phyloP scores from a whole-genome alignment of 2,329 filamentous ascomycete species.

The Calonectria montana region DNA sequence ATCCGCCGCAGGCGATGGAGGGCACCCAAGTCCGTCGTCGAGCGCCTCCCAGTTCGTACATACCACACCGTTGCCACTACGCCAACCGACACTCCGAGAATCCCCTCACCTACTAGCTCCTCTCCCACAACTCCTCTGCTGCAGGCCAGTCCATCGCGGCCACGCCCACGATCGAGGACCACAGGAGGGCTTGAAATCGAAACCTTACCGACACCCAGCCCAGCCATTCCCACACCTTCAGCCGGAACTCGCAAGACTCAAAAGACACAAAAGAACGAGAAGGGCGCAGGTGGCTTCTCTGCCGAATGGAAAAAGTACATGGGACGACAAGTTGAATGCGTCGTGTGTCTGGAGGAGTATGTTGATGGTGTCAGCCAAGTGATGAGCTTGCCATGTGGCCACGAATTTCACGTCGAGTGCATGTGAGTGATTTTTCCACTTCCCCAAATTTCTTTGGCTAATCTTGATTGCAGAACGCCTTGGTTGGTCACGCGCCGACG shows the following conservation, averaged over 20 bases:
- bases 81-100: conserved; percentile 63
- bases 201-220: conserved; percentile 57
- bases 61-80: conserved; percentile 85
- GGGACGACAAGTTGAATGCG: conserved; percentile 84
- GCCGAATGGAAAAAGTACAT: conserved; percentile 74
- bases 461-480: conserved; percentile 74
- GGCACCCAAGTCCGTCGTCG: conserved; percentile 96
- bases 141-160: conserved; percentile 64
- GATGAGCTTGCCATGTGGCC: conserved; percentile 96
- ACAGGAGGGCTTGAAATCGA: conserved; percentile 68
- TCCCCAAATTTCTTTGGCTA: conserved; percentile 30
- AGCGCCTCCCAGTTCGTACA: conserved; percentile 92
- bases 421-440: conserved; percentile 75
- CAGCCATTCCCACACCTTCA: conserved; percentile 53
- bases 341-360: conserved; percentile 97
- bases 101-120: conserved; percentile 72
- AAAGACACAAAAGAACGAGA: conserved; percentile 53
- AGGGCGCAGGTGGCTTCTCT: conserved; percentile 55
- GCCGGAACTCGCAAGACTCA: conserved; percentile 47
- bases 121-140: conserved; percentile 86
- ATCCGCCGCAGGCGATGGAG: conserved; percentile 92
- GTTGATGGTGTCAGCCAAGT: conserved; percentile 93
- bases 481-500: conserved; percentile 95
- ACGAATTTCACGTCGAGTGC: conserved; percentile 98
- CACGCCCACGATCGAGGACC: conserved; percentile 73